Conservation (phyloP, 331 rosid species). For the Ulmus americana region DNA sequence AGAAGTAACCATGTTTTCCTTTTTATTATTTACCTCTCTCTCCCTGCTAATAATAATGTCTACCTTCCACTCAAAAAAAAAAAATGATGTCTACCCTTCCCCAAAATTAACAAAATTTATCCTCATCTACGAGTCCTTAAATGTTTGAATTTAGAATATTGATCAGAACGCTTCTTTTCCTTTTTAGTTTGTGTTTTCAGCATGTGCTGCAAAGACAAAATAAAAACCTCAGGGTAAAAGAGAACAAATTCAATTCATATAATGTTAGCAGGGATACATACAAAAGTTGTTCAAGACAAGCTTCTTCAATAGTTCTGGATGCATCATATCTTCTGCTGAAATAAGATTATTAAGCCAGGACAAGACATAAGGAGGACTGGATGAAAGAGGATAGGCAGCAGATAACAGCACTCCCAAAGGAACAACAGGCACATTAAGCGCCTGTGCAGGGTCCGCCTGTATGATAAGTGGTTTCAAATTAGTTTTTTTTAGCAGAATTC, state of each 20-base stretch:
- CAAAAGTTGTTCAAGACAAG: slow-evolving; percentile 92
- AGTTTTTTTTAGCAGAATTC: slow-evolving; percentile 17
- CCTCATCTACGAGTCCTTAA: background rate
- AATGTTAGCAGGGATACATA: slow-evolving; percentile 35
- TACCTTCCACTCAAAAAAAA: background rate
- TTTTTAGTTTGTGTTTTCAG: background rate
- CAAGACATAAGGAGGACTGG: slow-evolving; percentile 65
- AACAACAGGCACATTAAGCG: slow-evolving; percentile 83
- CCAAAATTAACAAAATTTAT: background rate
- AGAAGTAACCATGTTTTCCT: no score
- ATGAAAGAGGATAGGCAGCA: slow-evolving; percentile 89
- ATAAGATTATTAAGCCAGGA: slow-evolving; percentile 80
- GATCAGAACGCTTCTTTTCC: background rate
- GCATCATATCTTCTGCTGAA: slow-evolving; percentile 95
- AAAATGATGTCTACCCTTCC: background rate
- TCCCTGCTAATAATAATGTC: no score
- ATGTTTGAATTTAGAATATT: background rate
- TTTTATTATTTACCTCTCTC: no score
- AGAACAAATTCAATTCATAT: background rate
- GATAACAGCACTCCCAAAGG: slow-evolving; percentile 81
- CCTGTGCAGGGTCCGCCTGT: slow-evolving; percentile 99
- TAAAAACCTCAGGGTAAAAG: background rate
- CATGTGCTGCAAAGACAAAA: background rate
- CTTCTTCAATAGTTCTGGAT: slow-evolving; percentile 74
- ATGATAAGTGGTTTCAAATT: slow-evolving; percentile 29